These are phyloP conservation scores for Colletotrichum shisoi DNA, from an alignment of 2,329 filamentous ascomycete species.

Conservation along the genomic window DNA sequence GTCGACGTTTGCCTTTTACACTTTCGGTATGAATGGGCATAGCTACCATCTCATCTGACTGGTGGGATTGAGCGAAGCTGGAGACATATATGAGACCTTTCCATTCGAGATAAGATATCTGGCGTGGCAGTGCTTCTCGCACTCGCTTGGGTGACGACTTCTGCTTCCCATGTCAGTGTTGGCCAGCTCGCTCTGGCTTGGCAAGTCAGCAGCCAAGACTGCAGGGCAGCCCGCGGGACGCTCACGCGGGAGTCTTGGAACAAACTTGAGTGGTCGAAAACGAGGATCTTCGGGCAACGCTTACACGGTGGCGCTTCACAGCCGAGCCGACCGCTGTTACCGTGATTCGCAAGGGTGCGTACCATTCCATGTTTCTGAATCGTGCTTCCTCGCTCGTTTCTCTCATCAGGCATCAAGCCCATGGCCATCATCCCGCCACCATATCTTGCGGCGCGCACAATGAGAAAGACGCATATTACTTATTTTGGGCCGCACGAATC, in stretches of 20 bases:
- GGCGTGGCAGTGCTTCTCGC: conserved; percentile 1
- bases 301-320: neutral
- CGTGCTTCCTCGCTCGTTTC: too few species aligned
- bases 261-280: neutral
- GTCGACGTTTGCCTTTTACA: neutral
- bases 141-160: conserved; percentile 10
- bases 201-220: conserved; percentile 25
- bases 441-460: too few species aligned
- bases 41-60: neutral
- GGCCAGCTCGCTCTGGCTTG: conserved; percentile 26
- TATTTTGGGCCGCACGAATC: too few species aligned
- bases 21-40: neutral
- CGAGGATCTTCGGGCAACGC: neutral
- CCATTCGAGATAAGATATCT: neutral
- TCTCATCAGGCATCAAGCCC: too few species aligned
- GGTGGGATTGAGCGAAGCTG: neutral
- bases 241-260: conserved; percentile 4
- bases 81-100: neutral
- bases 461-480: too few species aligned
- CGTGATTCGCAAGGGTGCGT: neutral
- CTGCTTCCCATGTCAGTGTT: neutral
- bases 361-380: too few species aligned
- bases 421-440: too few species aligned
- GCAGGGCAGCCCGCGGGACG: conserved; percentile 6
- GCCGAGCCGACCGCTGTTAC: neutral